Base-by-base conservation (phyloP, 306 rosid genomes). In the Datisca glomerata region DNA sequence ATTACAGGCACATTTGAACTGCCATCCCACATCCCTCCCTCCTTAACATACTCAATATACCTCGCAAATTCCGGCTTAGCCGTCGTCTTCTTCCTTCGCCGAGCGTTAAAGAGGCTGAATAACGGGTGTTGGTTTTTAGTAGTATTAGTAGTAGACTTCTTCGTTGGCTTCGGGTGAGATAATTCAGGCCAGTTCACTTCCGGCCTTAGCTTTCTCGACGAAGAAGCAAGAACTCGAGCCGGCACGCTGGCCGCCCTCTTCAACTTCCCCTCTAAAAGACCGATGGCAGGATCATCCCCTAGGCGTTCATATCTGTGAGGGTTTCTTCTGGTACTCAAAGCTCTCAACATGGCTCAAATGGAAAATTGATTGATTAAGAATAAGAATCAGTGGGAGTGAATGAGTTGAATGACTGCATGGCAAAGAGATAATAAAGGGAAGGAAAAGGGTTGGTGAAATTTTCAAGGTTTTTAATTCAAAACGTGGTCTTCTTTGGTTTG, bases 21-120 rank as follows among this genome's bases (percentile, higher is more conserved):
- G 31, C 12, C 42, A 65, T 74, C 77, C 80, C 83, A 79, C 55
- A 59, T 43, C 57, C 89, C 89, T 41, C 83, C 89, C 51, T 79
- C 89, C 66, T 79, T 79, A 28, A 79, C 9, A 59, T 74, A 74
- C 58, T 74, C 72, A 21, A 74, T 43, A 58, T 74, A 79, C 56
- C 83, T 79, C 0, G 65, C 41, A 39, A 74, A 64, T 43, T 79
- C 83, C 14, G 83, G 89, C 57, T 21, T 79, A 5, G 80, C 68
- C 3, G 80, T 74, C 7, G 80, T 28, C 51, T 62, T 79, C 70
- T 72, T 74, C 72, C 70, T 74, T 8, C 63, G 37, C 12, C 67
- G 55, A 52, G 57, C 1, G 41, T 61, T 59, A 24, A 74, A 61
- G 41, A 74, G 61, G 24, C 69, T 47, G 22, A 71, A 63, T 21